Base-by-base conservation (phyloP, 495 filamentous ascomycete species). In the Parathielavia appendiculata region DNA sequence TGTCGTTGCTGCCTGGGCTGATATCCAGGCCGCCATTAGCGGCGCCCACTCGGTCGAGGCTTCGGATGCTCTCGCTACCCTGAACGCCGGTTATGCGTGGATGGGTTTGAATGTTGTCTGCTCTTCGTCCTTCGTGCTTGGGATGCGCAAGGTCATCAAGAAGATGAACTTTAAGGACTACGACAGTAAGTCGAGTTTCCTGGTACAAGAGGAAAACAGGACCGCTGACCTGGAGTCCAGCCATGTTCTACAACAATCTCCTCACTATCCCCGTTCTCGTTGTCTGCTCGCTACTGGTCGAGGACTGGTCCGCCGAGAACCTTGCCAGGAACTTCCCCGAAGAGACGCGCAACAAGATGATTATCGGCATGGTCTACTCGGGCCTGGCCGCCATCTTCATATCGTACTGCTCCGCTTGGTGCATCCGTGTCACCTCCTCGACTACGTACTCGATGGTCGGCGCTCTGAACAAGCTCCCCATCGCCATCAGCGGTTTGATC, bases 241-340 rank as follows among this genome's bases (percentile, higher is more conserved):
- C 92, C 62, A 98, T 98, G 93, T 99, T 92, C 76, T 99, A 99
- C 80, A 99, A 99, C 84, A 99, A 99, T 73, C 83, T 99, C 45
- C 84, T 99, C 59, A 95, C 91, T 22, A 96, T 99, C 60, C 93
- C 93, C 51, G 87, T 97, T 63, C 84, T 99, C 30, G 70, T 97
- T 51, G 73, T 89, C 61, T 85, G 83, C 75, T 92, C 95, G 26
- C 75, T 96, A 52, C 66, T 96, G 59, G 78, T 88, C 58, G 93
- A 99, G 70, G 86, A 97, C 76, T 99, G 93, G 93, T 92, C 90
- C 11, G 75, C 83, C 39, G 77, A 79, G 49, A 99, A 99, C 77
- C 73, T 99, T 68, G 70, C 73, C 63, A 83, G 78, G 68, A 97
- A 97, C 79, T 99, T 99, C 79, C 93, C 95, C 43, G 58, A 75